Percentiles rank a stretch among this genome's conserved stretches.
Evolutionary conservation across 2,329 filamentous ascomycete genomes (phyloP).

Genomic region (Aspergillus sp.): DNA sequence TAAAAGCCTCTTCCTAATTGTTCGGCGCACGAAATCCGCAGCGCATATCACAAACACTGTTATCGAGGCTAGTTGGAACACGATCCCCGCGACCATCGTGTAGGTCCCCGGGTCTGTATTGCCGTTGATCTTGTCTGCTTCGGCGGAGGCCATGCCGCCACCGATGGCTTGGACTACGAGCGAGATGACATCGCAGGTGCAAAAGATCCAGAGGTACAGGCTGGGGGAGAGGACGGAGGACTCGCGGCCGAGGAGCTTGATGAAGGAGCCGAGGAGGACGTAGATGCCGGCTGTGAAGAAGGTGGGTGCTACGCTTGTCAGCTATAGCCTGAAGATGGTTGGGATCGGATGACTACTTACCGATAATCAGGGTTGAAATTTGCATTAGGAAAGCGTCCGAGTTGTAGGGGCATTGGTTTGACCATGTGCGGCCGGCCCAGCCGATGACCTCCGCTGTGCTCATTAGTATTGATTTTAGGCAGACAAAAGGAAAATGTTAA

Average conservation of each 20-base stretch:
- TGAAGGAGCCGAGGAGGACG: constrained; percentile 44
- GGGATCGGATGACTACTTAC: constrained; percentile 11
- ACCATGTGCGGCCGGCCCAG: constrained; percentile 46
- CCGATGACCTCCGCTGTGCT: constrained; percentile 38
- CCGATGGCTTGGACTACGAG: constrained; percentile 52
- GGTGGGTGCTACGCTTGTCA: constrained; percentile 31
- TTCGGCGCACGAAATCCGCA: constrained; percentile 40
- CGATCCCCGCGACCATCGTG: constrained; percentile 49
- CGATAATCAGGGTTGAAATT: constrained; percentile 39
- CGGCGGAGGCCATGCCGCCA: constrained; percentile 44
- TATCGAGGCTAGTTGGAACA: constrained; percentile 53
- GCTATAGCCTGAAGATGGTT: not conserved
- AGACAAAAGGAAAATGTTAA: not conserved
- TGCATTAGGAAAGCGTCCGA: constrained; percentile 45
- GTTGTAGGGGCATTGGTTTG: constrained; percentile 45
- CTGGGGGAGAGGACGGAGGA: constrained; percentile 39
- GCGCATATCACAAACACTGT: constrained; percentile 47
- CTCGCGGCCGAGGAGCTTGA: constrained; percentile 37
- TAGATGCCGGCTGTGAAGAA: constrained; percentile 50
- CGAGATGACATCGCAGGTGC: constrained; percentile 49
- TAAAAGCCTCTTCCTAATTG: constrained; percentile 18
- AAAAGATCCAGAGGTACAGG: constrained; percentile 46
- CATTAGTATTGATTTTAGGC: constrained; percentile 4
- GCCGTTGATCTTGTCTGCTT: constrained; percentile 40
- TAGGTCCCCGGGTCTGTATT: constrained; percentile 44